Evolutionary conservation across 805 yeast species (phyloP).

Genomic region (Ogataea pilisensis): DNA sequence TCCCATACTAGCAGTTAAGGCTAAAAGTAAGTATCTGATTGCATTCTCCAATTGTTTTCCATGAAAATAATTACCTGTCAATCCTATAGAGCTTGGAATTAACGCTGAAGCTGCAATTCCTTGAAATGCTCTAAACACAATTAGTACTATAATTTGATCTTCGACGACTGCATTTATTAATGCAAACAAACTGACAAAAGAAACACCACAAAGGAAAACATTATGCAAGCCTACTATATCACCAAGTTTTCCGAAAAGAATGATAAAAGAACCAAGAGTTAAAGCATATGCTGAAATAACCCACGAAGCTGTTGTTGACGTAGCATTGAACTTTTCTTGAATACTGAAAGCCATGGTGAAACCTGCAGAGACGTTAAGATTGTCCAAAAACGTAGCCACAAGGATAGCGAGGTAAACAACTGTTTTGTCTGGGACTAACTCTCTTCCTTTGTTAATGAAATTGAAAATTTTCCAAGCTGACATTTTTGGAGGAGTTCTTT

Average conservation of each 20-base stretch:
- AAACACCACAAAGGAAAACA: conserved; percentile 24
- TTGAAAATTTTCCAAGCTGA: too few relatives aligned
- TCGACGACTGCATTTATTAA: conserved; percentile 35
- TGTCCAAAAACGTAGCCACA: conserved; percentile 20
- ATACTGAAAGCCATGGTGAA: conserved; percentile 20
- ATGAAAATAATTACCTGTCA: conserved; percentile 22
- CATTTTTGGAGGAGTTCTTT: too few relatives aligned
- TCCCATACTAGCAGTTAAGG: conserved; percentile 28
- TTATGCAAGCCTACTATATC: conserved; percentile 39
- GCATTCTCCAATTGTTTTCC: conserved; percentile 15
- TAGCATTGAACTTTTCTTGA: conserved; percentile 36
- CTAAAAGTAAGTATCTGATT: conserved; percentile 14
- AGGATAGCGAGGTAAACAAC: conserved; percentile 11
- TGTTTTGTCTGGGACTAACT: conserved; percentile 14
- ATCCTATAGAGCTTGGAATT: conserved; percentile 30
- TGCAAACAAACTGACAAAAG: conserved; percentile 19
- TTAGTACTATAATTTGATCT: conserved; percentile 32
- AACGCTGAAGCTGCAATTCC: conserved; percentile 36
- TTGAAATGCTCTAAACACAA: conserved; percentile 26
- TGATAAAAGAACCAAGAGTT: conserved; percentile 41
- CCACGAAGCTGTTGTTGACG: conserved; percentile 37
- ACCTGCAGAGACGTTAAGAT: conserved; percentile 24
- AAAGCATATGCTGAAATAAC: conserved; percentile 40
- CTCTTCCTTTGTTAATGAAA: conserved; percentile 2
- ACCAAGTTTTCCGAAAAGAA: conserved; percentile 38